Base-by-base conservation (phyloP, 2,329 filamentous ascomycete genomes). In the Ustulina deusta region DNA sequence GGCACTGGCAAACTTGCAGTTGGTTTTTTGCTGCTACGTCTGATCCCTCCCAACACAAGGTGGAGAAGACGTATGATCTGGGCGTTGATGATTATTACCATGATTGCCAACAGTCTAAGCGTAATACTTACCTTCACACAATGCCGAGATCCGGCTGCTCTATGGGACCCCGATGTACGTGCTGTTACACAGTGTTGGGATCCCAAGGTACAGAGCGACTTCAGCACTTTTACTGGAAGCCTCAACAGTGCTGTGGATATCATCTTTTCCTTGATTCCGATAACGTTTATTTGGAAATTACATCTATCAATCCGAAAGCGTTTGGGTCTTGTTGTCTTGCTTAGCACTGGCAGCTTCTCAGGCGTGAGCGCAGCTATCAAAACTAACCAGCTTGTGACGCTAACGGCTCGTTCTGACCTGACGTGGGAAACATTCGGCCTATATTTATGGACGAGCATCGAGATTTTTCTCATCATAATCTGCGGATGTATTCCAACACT, bases 91-190 rank as follows among this genome's bases (percentile, higher is more conserved):
- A 27, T 0, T 9, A 25, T 63, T 34, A 58, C n/a, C 1, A 51
- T 17, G 2, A 38, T 69, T 25, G 6, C 55, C 3, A 55, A 11
- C 13, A 38, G 55, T 17, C 29, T 66, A 1, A 22, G 40, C 10
- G 46, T 55, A 0, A 49, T 69, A 1, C 32, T 71, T n/a, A 64
- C 56, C 6, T 71, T 61, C 17, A 48, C 55, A 0, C 65, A 66
- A 48, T 71, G 69, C 20, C 6, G 38, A 0, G 9, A 40, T 7
- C 64, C 65, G 2, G 61, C 51, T 6, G 64, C 68, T 2, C 38
- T 70, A 22, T 70, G 68, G 68, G 51, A 66, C 15, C 61, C 68
- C 2, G 27, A 4, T 25, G 9, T 66, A 20, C 32, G 10, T 2
- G 0, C 34, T 0, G 34, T 7, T 2, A 49, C 61, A 1, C n/a